Conservation (phyloP, 2,329 filamentous ascomycete genomes). For the Cordyceps militaris region DNA sequence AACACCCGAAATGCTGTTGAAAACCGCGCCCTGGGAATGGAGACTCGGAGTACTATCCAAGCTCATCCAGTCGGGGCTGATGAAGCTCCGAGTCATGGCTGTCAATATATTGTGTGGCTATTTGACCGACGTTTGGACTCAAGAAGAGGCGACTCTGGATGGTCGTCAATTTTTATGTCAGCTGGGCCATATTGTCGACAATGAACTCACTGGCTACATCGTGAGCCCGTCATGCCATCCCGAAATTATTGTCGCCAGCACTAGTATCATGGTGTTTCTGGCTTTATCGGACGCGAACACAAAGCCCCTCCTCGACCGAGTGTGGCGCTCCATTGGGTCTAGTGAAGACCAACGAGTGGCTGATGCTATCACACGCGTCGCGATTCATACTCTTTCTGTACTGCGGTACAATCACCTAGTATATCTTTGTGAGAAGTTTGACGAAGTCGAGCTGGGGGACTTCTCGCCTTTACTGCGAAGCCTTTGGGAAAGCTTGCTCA, state of each 20-base stretch:
- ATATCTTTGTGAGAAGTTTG: slow-evolving; percentile 65
- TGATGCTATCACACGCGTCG: slow-evolving; percentile 68
- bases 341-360: slow-evolving; percentile 82
- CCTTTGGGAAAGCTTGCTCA: slow-evolving; percentile 53
- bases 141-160: slow-evolving; percentile 40
- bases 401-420: slow-evolving; percentile 45
- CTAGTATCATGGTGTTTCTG: slow-evolving; percentile 82
- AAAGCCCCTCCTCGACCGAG: slow-evolving; percentile 62
- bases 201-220: slow-evolving; percentile 76
- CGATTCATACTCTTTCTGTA: slow-evolving; percentile 40
- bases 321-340: slow-evolving; percentile 77
- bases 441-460: slow-evolving; percentile 25
- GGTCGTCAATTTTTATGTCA: slow-evolving; percentile 53
- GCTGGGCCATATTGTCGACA: slow-evolving; percentile 53
- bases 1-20: slow-evolving; percentile 26
- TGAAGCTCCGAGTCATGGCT: slow-evolving; percentile 80
- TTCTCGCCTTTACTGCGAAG: slow-evolving; percentile 57
- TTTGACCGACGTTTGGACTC: slow-evolving; percentile 60
- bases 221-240: slow-evolving; percentile 87
- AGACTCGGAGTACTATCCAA: slow-evolving; percentile 61
- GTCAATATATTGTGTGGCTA: slow-evolving; percentile 66
- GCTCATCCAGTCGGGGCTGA: slow-evolving; percentile 75
- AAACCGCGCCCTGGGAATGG: slow-evolving; percentile 57
- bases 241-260: slow-evolving; percentile 73
- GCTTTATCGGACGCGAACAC: slow-evolving; percentile 71